Percentiles rank a stretch among this genome's conserved stretches.
Conservation (phyloP, 1,284 basidiomycete genomes). For the Albatrellus sp. region DNA sequence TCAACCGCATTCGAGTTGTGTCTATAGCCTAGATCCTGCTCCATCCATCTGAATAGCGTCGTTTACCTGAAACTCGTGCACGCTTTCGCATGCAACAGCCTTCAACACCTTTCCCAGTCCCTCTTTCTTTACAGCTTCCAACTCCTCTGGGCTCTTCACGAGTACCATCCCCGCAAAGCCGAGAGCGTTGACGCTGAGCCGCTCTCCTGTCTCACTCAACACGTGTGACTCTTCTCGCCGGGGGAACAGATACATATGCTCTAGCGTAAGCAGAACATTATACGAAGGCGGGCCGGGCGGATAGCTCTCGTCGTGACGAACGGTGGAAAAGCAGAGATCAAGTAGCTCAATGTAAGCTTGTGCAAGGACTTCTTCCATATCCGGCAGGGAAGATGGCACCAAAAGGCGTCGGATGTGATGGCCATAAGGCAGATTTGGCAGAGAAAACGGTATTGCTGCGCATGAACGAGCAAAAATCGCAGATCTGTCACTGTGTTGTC, state of each 20-base stretch:
- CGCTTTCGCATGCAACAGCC: conserved; percentile 48
- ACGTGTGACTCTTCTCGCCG: conserved; percentile 46
- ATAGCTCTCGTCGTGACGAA: conserved; percentile 50
- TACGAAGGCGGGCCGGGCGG: conserved; percentile 59
- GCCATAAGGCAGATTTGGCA: conserved; percentile 61
- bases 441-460: conserved; percentile 61
- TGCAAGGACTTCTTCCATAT: conserved; percentile 44
- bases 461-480: conserved; percentile 7
- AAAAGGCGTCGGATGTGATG: conserved; percentile 63
- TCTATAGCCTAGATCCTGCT: background rate
- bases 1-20: background rate
- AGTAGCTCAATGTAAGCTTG: conserved; percentile 62
- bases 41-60: conserved; percentile 9
- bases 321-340: conserved; percentile 68
- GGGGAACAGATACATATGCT: conserved; percentile 78
- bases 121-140: conserved; percentile 52
- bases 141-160: conserved; percentile 66
- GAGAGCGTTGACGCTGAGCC: conserved; percentile 66
- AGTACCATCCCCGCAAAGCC: conserved; percentile 83
- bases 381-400: conserved; percentile 29
- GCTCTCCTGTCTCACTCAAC: conserved; percentile 35
- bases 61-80: conserved; percentile 39
- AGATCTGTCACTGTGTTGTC: background rate
- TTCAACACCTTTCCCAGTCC: conserved; percentile 46
- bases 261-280: conserved; percentile 73